These are phyloP conservation scores for Aspergillus indologenus DNA, from an alignment of 495 filamentous ascomycete genomes.

Conservation along the genomic window DNA sequence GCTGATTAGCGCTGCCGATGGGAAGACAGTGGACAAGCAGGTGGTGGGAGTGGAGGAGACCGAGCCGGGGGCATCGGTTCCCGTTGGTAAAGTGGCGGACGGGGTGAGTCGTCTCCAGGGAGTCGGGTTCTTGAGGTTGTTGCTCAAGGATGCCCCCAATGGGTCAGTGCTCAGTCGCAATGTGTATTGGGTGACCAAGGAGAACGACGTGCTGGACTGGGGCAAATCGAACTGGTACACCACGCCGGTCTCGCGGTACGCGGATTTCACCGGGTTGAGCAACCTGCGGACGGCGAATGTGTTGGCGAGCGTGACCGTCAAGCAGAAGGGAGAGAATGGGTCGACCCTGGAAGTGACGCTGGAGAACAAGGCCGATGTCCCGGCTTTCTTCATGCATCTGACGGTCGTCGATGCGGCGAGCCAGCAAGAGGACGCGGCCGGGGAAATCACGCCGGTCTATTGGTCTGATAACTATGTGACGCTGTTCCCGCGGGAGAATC, in stretches of 20 bases:
- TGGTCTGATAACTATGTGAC: slow-evolving; percentile 66
- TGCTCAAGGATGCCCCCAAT: slow-evolving; percentile 30
- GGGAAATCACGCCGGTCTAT: slow-evolving; percentile 42
- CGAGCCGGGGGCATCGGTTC: slow-evolving; percentile 27
- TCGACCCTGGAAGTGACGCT: slow-evolving; percentile 31
- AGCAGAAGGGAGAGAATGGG: neutral
- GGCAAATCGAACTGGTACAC: slow-evolving; percentile 54
- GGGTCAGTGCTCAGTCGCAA: slow-evolving; percentile 49
- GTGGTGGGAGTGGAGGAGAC: slow-evolving; percentile 19
- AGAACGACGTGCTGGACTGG: slow-evolving; percentile 53
- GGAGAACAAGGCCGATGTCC: slow-evolving; percentile 50
- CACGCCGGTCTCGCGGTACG: slow-evolving; percentile 54
- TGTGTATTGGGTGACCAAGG: slow-evolving; percentile 58
- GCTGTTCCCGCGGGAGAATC: slow-evolving; percentile 54
- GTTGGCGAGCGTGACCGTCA: slow-evolving; percentile 17
- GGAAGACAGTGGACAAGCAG: slow-evolving; percentile 34
- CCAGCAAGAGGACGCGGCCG: slow-evolving; percentile 28
- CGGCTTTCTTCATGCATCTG: slow-evolving; percentile 57
- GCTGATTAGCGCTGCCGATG: slow-evolving; percentile 42
- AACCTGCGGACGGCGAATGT: slow-evolving; percentile 38
- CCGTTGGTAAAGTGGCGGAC: slow-evolving; percentile 22
- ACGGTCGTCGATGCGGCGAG: slow-evolving; percentile 37
- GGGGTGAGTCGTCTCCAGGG: slow-evolving; percentile 34
- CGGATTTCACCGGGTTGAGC: slow-evolving; percentile 49
- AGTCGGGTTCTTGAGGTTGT: slow-evolving; percentile 51